These are phyloP conservation scores for Paraconiothyrium brasiliense DNA, from an alignment of 2,329 filamentous ascomycete genomes.

Conservation along the genomic window DNA sequence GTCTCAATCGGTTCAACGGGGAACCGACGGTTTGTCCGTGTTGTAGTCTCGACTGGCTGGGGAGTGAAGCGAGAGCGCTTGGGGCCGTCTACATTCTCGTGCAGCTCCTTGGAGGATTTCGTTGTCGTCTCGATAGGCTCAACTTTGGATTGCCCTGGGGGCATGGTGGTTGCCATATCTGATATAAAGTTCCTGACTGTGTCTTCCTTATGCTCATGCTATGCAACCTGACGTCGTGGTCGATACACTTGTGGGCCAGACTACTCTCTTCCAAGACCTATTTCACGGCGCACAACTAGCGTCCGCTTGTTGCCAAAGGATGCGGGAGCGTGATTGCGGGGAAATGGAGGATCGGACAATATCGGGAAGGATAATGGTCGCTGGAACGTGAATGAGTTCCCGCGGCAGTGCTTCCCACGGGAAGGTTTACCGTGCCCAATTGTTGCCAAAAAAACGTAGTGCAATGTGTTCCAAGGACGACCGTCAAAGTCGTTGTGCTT, in stretches of 20 bases:
- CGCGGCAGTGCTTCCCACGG: slow-evolving; percentile 4
- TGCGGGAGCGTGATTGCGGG: slow-evolving; percentile 24
- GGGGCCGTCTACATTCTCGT: slow-evolving; percentile 18
- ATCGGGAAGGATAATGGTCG: slow-evolving; percentile 21
- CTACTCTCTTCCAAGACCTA: slow-evolving; percentile 6
- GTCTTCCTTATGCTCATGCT: slow-evolving; percentile 26
- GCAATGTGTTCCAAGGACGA: background rate
- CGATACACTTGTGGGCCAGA: slow-evolving; percentile 1
- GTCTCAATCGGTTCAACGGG: slow-evolving; percentile 52
- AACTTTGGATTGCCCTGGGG: slow-evolving; percentile 48
- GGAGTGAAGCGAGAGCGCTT: slow-evolving; percentile 42
- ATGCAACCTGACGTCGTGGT: slow-evolving; percentile 3
- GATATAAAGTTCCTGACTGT: slow-evolving; percentile 15
- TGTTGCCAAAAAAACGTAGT: background rate
- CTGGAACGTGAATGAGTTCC: background rate
- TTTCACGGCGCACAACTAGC: slow-evolving; percentile 15
- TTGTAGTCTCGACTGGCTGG: slow-evolving; percentile 39
- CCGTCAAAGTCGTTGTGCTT: background rate
- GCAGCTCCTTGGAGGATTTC: slow-evolving; percentile 62
- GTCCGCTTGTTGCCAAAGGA: slow-evolving; percentile 8
- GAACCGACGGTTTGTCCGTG: slow-evolving; percentile 46
- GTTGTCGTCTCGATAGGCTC: slow-evolving; percentile 50
- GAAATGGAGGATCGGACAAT: slow-evolving; percentile 28
- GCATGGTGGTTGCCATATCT: slow-evolving; percentile 42
- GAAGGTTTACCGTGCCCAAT: slow-evolving; percentile 1